Conservation (phyloP, 345 rosid genomes). For the Raphanus raphanistrum region DNA sequence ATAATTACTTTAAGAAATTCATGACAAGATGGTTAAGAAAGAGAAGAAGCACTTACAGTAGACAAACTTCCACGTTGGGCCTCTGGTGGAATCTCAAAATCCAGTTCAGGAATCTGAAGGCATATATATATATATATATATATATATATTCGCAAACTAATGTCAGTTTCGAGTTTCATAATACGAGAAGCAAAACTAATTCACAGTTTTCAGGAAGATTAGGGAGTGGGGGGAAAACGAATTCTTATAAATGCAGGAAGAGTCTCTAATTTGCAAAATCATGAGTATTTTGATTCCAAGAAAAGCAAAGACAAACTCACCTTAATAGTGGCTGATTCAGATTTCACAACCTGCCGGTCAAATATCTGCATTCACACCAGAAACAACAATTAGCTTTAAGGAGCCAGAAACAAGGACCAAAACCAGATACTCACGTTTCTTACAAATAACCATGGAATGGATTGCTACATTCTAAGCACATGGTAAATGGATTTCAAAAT, state of each 20-base stretch:
- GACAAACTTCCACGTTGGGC: conserved; percentile 93
- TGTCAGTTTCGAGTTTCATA: conserved; percentile 16
- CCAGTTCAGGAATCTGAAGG: conserved; percentile 82
- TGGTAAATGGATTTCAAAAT: not conserved
- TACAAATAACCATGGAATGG: not conserved
- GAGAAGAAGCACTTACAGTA: conserved; percentile 52
- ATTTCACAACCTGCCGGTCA: conserved; percentile 63
- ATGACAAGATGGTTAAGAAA: conserved; percentile 9
- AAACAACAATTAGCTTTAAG: conserved; percentile 5
- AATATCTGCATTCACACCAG: conserved; percentile 53
- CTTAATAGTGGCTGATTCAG: conserved; percentile 69
- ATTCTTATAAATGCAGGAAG: not conserved
- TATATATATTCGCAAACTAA: not conserved
- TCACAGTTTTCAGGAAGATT: conserved; percentile 3
- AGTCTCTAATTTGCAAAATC: not conserved
- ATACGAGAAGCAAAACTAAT: not conserved
- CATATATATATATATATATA: not conserved
- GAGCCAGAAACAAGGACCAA: not conserved
- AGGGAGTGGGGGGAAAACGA: not conserved
- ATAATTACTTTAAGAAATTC: not conserved
- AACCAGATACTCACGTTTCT: not conserved
- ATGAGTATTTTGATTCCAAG: not conserved
- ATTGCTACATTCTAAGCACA: not conserved
- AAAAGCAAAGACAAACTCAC: conserved; percentile 37
- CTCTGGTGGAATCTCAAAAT: conserved; percentile 96